These are phyloP conservation scores for Cryptococcus floricola DNA, from an alignment of 1,284 basidiomycete species.

Conservation along the genomic window DNA sequence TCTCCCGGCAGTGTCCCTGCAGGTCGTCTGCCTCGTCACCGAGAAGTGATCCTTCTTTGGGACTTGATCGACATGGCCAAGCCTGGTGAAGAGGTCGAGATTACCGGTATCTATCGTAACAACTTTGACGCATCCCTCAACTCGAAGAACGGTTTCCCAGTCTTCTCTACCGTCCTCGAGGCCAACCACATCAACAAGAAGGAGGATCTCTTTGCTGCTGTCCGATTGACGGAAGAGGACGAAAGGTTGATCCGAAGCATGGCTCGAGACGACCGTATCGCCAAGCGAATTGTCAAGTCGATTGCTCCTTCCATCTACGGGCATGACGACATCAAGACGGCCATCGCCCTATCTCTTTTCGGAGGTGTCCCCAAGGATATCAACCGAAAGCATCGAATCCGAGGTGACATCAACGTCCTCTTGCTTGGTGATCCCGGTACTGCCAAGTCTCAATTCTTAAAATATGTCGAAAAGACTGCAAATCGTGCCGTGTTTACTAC, in stretches of 20 bases:
- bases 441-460: conserved; percentile 98
- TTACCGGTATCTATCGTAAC: conserved; percentile 96
- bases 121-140: conserved; percentile 98
- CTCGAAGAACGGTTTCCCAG: conserved; percentile 98
- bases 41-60: conserved; percentile 95
- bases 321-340: conserved; percentile 98
- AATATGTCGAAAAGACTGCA: conserved; percentile 98
- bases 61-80: conserved; percentile 97
- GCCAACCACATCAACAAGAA: conserved; percentile 98
- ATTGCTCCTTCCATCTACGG: conserved; percentile 98
- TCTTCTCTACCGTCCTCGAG: conserved; percentile 96
- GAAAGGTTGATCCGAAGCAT: conserved; percentile 84
- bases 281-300: conserved; percentile 95
- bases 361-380: conserved; percentile 93
- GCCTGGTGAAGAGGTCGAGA: conserved; percentile 96
- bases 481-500: conserved; percentile 97
- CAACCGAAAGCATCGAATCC: conserved; percentile 91
- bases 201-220: conserved; percentile 87
- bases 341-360: conserved; percentile 89
- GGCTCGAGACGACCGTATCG: conserved; percentile 85
- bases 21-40: conserved; percentile 90
- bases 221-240: conserved; percentile 94
- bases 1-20: conserved; percentile 98
- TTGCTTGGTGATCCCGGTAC: conserved; percentile 96
- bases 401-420: conserved; percentile 96